Evolutionary conservation across 2,329 filamentous ascomycete species (phyloP), one percentile per base, ranked within the genome.

Genomic region (Sclerotinia spermophila): DNA sequence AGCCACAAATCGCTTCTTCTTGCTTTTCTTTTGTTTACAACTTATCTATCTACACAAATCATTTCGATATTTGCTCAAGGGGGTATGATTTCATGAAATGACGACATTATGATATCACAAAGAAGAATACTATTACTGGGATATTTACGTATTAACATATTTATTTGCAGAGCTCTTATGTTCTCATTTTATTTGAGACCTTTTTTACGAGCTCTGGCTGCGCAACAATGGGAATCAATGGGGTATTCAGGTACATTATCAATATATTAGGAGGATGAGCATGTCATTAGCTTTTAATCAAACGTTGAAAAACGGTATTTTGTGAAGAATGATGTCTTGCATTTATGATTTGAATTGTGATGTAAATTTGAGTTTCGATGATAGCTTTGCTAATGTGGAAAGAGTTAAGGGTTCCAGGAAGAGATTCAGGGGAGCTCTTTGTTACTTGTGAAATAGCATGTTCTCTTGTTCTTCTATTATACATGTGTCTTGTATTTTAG

Each of bases 211-310:
- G 60, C 60, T 64, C 13, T 64, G 60, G 21, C 21, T 64, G 30
- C 21, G 33, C 44, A 53, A n/a, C 30, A 38, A 64, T 48, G 60
- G 60, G 60, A 48, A 35, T 15, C 33, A 62, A 48, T 27, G 21
- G 60, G 42, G 42, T n/a, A 38, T 38, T n/a, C 17, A 5, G 55
- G 33, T 35, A 58, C 19, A 64, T 17, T 64, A 48, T 64, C 21
- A 64, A 48, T 64, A 48, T 44, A 64, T 64, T 24, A 35, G 59
- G 40, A 44, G 59, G 42, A 64, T 45, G 30, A 2, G 30, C 30
- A 38, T 64, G 13, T 64, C 48, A 64, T 35, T 48, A 64, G 60
- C 60, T 64, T 61, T 64, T 48, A 64, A 48, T n/a, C 42, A 64
- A 19, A 56, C 19, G 5, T 35, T 17, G 30, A 55, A 35, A 33